Evolutionary conservation across 2,329 filamentous ascomycete species (phyloP), one percentile per base, ranked within the genome.

Genomic region (Fusarium nurragi): DNA sequence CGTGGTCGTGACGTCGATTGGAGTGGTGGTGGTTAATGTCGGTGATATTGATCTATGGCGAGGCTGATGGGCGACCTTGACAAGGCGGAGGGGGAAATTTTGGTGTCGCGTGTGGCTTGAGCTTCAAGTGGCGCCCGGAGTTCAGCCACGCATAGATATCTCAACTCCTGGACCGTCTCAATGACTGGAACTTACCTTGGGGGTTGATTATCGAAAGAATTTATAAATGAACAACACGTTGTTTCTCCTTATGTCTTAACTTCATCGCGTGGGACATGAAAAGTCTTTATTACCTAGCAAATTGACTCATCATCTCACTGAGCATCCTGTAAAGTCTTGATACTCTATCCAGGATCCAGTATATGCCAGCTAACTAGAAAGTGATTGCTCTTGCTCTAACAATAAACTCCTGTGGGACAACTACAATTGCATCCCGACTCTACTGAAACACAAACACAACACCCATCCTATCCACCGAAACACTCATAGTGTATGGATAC

Each of bases 401-500:
- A 26, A 45, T 41, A 48, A 54, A 55, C 38, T 64, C 55, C 32
- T 23, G 37, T 18, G n/a, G 47, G 40, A 54, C 23, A 30, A n/a
- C 30, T 34, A 19, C 25, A 40, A 43, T 21, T 52, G 47, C 44
- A 37, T 49, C 40, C 46, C 61, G 54, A 38, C n/a, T 67, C 70
- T 77, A 85, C 68, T 83, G 80, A 73, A 89, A 97, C 50, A 97
- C 89, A 82, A 95, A 97, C 41, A 98, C 88, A 75, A 94, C 89
- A 1, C 95, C 95, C 36, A 90, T 91, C 70, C 94, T 84, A 81
- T 99, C 95, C 51, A 91, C 94, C 67, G 91, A 96, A 46, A 98
- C 84, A 30, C 94, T 90, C 92, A 98, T 97, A 6, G 90, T 91
- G 76, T 97, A 97, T 22, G 95, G 95, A 65, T 87, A 84, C 80